These are phyloP conservation scores for Aspergillus persii DNA, from an alignment of 2,329 filamentous ascomycete genomes.

Conservation along the genomic window DNA sequence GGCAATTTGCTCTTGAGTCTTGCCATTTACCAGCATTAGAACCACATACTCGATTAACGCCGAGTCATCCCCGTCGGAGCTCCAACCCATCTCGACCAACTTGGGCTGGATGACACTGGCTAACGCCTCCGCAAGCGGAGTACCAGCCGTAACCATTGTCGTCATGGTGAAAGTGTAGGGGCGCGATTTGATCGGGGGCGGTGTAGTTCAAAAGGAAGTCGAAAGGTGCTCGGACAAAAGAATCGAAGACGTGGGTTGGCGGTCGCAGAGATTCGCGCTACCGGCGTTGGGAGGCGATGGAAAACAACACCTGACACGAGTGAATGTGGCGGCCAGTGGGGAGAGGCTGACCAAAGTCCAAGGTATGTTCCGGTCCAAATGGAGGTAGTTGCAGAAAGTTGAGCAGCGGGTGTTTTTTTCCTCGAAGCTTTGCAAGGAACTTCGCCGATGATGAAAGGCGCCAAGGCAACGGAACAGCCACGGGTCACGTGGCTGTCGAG, in stretches of 20 bases:
- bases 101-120: constrained; percentile 83
- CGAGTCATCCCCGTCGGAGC: constrained; percentile 73
- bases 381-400: too few relatives aligned
- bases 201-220: not conserved
- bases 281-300: constrained; percentile 8
- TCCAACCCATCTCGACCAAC: constrained; percentile 90
- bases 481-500: constrained; percentile 12
- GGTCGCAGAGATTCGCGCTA: constrained; percentile 17
- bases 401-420: not conserved
- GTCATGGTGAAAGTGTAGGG: constrained; percentile 57
- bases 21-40: constrained; percentile 94
- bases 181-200: not conserved
- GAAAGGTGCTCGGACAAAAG: not conserved
- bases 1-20: constrained; percentile 85
- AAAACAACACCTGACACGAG: not conserved
- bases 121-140: constrained; percentile 80
- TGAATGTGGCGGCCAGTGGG: not conserved
- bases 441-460: constrained; percentile 21
- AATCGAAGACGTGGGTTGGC: not conserved
- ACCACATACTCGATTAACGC: constrained; percentile 95
- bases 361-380: not conserved
- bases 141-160: constrained; percentile 71
- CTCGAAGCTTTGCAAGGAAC: constrained; percentile 8
- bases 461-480: constrained; percentile 12
- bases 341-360: not conserved